These are phyloP conservation scores for Diaporthe aspalathi DNA, from an alignment of 2,329 filamentous ascomycete genomes.

Conservation along the genomic window DNA sequence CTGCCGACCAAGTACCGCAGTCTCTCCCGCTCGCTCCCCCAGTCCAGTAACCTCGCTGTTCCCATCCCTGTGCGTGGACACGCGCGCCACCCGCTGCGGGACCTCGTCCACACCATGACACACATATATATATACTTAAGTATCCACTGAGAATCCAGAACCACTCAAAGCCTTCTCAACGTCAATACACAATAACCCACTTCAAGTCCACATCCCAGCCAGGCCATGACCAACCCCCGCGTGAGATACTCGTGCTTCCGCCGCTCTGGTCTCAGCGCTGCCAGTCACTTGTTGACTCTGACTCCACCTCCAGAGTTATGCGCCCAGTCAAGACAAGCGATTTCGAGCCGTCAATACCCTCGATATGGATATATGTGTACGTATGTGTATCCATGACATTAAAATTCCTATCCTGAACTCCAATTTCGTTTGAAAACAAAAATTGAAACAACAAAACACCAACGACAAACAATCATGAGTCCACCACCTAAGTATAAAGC, in stretches of 20 bases:
- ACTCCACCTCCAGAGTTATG: not conserved
- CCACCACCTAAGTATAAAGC: conserved; percentile 26
- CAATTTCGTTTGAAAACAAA: not conserved
- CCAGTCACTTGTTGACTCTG: not conserved
- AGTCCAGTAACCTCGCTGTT: not conserved
- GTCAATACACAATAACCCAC: not conserved
- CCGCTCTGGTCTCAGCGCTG: not conserved
- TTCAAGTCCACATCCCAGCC: not conserved
- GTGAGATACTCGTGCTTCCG: not conserved
- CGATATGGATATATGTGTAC: not conserved
- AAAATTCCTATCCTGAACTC: conserved; percentile 30
- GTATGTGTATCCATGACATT: conserved; percentile 17
- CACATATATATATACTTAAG: not conserved
- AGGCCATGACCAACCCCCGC: not conserved
- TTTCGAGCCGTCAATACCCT: not conserved
- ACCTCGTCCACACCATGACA: not conserved
- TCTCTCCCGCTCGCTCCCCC: not conserved
- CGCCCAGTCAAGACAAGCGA: too few species aligned
- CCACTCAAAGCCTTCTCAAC: not conserved
- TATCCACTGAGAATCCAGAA: not conserved
- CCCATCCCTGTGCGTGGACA: not conserved
- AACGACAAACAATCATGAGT: conserved; percentile 4
- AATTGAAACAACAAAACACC: not conserved
- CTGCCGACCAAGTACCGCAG: not conserved
- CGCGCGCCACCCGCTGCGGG: not conserved